These are phyloP conservation scores for Lophiostoma macrostomum DNA, from an alignment of 495 filamentous ascomycete species.

Conservation along the genomic window DNA sequence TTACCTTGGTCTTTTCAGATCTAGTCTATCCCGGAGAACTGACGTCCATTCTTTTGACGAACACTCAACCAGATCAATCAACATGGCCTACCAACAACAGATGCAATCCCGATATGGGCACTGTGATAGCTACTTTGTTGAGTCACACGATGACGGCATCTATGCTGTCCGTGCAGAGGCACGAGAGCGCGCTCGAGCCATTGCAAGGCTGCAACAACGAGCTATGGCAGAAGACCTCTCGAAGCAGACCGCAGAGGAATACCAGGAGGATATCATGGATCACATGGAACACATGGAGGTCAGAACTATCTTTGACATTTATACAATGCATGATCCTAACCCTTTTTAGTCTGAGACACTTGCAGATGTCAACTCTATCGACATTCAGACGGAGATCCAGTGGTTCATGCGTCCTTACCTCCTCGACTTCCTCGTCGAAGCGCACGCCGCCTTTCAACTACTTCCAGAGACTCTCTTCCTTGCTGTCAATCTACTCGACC, in stretches of 20 bases:
- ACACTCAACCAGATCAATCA: slow-evolving; percentile 15
- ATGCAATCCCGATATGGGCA: slow-evolving; percentile 38
- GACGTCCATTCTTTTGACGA: slow-evolving; percentile 41
- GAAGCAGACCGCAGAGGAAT: slow-evolving; percentile 74
- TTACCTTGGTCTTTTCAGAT: slow-evolving; percentile 4
- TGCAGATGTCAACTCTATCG: slow-evolving; percentile 94
- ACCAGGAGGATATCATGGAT: slow-evolving; percentile 84
- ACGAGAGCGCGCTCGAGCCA: slow-evolving; percentile 69
- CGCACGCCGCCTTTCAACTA: slow-evolving; percentile 89
- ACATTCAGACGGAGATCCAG: slow-evolving; percentile 97
- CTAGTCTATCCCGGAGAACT: slow-evolving; percentile 40
- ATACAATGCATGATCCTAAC: slow-evolving; percentile 33
- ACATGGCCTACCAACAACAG: slow-evolving; percentile 67
- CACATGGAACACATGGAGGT: slow-evolving; percentile 99
- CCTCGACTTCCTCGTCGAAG: slow-evolving; percentile 97
- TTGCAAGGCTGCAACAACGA: slow-evolving; percentile 74
- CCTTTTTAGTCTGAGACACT: slow-evolving; percentile 73
- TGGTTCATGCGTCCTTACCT: slow-evolving; percentile 99
- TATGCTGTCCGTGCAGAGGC: slow-evolving; percentile 42
- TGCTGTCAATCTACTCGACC: slow-evolving; percentile 91
- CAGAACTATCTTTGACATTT: slow-evolving; percentile 32
- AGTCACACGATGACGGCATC: slow-evolving; percentile 65
- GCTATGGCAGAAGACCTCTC: slow-evolving; percentile 86
- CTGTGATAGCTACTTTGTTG: slow-evolving; percentile 84
- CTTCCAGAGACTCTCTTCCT: slow-evolving; percentile 93